Evolutionary conservation across 2,329 filamentous ascomycete species (phyloP).

Genomic region (Fusarium begoniae): DNA sequence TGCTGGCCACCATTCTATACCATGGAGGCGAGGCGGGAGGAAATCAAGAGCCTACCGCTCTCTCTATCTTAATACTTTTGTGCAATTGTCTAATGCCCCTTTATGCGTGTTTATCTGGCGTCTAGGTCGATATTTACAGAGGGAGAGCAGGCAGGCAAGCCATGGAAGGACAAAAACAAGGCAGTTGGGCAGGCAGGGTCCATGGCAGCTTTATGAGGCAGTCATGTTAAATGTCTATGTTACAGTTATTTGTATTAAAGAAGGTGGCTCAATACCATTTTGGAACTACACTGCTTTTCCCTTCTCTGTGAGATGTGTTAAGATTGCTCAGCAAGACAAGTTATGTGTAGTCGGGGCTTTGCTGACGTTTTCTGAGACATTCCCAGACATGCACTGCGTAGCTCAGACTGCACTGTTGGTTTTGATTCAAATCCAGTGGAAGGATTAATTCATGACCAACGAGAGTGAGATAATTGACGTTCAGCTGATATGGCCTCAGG

Average conservation of each 20-base stretch:
- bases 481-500: not conserved
- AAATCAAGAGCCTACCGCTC: conserved; percentile 34
- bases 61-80: conserved; percentile 40
- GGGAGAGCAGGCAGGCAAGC: conserved; percentile 37
- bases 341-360: not conserved
- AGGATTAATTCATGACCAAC: not conserved
- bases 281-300: not conserved
- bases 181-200: conserved; percentile 34
- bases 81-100: conserved; percentile 42
- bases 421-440: not conserved
- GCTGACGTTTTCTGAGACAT: not conserved
- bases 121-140: conserved; percentile 41
- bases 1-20: conserved; percentile 41
- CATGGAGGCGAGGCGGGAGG: conserved; percentile 26
- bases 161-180: conserved; percentile 35
- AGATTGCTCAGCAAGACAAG: not conserved
- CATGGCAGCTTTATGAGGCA: conserved; percentile 37
- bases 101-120: conserved; percentile 45
- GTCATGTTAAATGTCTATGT: conserved; percentile 25
- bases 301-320: not conserved
- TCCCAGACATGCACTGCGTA: not conserved
- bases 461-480: not conserved
- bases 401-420: not conserved
- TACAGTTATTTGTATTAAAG: conserved; percentile 31
- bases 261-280: conserved; percentile 28